phyloP scores from a whole-genome alignment of 257 asterid genomes.

The Verbena officinalis region DNA sequence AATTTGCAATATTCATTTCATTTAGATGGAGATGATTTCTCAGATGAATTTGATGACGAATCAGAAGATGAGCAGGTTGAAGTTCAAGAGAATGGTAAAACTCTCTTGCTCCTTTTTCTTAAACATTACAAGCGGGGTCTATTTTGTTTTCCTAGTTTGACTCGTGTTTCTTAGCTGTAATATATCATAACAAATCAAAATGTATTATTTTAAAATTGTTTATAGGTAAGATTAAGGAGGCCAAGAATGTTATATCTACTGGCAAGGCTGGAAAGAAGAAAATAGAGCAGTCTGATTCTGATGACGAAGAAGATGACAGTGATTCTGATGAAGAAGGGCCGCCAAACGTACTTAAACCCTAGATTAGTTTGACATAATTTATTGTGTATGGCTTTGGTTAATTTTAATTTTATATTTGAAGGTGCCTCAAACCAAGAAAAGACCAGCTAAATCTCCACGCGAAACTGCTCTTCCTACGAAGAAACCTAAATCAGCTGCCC shows the following conservation, averaged over 20 bases:
- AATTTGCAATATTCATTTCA: background rate
- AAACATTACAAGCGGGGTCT: background rate
- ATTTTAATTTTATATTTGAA: background rate
- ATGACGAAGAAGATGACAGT: too few species aligned
- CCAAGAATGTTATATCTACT: too few species aligned
- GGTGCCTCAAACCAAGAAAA: slow-evolving; percentile 46
- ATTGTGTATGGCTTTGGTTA: background rate
- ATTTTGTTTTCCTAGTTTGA: too few species aligned
- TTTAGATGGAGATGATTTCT: too few species aligned
- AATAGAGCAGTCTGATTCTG: too few species aligned
- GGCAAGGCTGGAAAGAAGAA: too few species aligned
- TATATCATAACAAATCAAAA: too few species aligned
- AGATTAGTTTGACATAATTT: background rate
- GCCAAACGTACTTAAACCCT: slow-evolving; percentile 37
- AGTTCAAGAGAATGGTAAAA: background rate
- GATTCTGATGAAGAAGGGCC: slow-evolving; percentile 40
- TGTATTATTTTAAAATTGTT: too few species aligned
- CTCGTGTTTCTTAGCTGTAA: too few species aligned
- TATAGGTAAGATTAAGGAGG: too few species aligned
- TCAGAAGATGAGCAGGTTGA: too few species aligned
- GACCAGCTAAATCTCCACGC: slow-evolving; percentile 42
- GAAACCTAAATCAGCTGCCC: slow-evolving; percentile 55
- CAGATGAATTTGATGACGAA: too few species aligned
- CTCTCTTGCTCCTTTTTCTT: background rate
- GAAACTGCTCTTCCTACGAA: slow-evolving; percentile 39